Evolutionary conservation across 163 green algal species (phyloP).

Genomic region (Scenedesmus sp.): DNA sequence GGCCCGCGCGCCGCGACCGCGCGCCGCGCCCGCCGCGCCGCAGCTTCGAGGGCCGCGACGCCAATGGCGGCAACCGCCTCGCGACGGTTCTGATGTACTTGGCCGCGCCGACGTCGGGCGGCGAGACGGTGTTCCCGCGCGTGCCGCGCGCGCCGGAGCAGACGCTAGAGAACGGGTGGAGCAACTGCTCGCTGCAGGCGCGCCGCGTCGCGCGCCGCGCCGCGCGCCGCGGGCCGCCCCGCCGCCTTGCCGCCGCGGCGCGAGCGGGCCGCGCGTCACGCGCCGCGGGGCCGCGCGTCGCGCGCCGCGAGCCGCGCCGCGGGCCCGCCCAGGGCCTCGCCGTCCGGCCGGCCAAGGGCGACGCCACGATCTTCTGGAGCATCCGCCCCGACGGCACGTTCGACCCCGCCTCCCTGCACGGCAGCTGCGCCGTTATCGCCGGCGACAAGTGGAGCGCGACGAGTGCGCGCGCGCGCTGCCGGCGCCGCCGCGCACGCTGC

Average conservation of each 20-base stretch:
- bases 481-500: too few relatives aligned
- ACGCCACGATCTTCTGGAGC: slow-evolving; percentile 63
- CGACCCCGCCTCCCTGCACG: slow-evolving; percentile 63
- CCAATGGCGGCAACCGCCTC: slow-evolving; percentile 56
- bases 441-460: slow-evolving; percentile 58
- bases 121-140: slow-evolving; percentile 67
- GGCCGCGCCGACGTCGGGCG: slow-evolving; percentile 49
- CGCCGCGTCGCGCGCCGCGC: background rate
- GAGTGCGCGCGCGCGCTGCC: slow-evolving; percentile 40
- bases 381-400: slow-evolving; percentile 62
- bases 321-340: slow-evolving; percentile 59
- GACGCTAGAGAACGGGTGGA: background rate
- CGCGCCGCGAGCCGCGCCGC: too few relatives aligned
- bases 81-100: slow-evolving; percentile 74
- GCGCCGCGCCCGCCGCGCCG: too few relatives aligned
- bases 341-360: slow-evolving; percentile 63
- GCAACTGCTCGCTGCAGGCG: slow-evolving; percentile 19
- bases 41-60: slow-evolving; percentile 20
- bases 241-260: too few relatives aligned
- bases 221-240: too few relatives aligned
- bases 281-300: too few relatives aligned
- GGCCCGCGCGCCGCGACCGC: too few relatives aligned
- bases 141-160: slow-evolving; percentile 23
- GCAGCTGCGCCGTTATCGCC: slow-evolving; percentile 60
- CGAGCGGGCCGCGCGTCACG: too few relatives aligned